Evolutionary conservation across 352 stramenopile genomes (phyloP), one percentile per base, ranked within the genome.

Genomic region (Pythium diclinum): DNA sequence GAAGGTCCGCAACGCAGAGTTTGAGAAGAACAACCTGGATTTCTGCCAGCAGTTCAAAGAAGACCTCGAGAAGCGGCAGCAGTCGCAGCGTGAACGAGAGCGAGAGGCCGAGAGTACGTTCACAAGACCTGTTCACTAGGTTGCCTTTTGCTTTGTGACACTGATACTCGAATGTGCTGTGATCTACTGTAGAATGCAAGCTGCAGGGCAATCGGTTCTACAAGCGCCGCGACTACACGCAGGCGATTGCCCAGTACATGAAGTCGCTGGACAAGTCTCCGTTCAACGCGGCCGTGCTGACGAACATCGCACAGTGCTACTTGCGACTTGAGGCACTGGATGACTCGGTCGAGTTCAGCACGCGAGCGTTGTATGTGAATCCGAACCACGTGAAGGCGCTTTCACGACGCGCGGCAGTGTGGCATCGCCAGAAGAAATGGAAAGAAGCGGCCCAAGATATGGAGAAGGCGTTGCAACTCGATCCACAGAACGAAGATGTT

Each of bases 1-100:
- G 40, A 88, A 87, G 34, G 52, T 87, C 19, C 78, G 80, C 51
- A 91, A 92, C 56, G 71, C 69, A 0, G 79, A 85, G 60, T 94
- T 94, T 32, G 85, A 94, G 58, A 76, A 64, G 34, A 88, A 78
- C 56, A 94, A 94, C 32, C 79, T 80, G 0, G 81, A 87, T 3
- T 92, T 94, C 59, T 94, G 85, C 61, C 76, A 65, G 40, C 83
- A 94, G 48, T 94, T 92, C 67, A 79, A 87, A 59, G 65, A 91
- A 9, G 85, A 94, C 36, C 68, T 92, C 42, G 76, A 76, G 23
- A 75, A 88, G 59, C 74, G 85, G 0, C 77, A 90, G 63, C 56
- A 66, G 23, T 81, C 77, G 0, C 82, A 90, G 55, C 61, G 77
- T 16, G 68, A 88, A 14, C 88, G 85, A 40, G 62, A 81, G 13